Conservation (phyloP, 176 grass and related monocot genomes). For the Puya raimondii region DNA sequence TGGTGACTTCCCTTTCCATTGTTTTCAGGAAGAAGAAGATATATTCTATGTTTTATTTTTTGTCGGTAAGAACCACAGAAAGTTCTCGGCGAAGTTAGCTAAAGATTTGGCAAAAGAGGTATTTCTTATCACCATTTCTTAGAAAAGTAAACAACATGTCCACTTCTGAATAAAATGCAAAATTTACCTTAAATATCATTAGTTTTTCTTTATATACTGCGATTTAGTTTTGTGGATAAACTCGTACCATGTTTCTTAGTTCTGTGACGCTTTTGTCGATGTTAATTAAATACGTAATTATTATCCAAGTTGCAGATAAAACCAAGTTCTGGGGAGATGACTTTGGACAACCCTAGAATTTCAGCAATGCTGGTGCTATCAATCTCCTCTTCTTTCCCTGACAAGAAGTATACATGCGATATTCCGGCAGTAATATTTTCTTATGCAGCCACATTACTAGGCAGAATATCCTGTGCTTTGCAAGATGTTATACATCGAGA, state of each 20-base stretch:
- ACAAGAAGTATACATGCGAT: constrained; percentile 35
- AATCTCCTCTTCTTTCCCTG: constrained; percentile 49
- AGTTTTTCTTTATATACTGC: background rate
- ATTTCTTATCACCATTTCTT: constrained; percentile 2
- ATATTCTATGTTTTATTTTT: constrained; percentile 62
- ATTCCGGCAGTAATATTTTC: constrained; percentile 58
- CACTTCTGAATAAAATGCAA: background rate
- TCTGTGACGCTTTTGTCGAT: no score
- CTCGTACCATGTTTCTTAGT: no score
- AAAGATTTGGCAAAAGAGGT: constrained; percentile 84
- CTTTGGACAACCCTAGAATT: constrained; percentile 54
- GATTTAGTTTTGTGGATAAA: no score
- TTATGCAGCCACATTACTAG: constrained; percentile 56
- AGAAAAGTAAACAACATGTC: background rate
- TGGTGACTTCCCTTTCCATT: background rate
- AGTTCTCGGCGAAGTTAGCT: constrained; percentile 59
- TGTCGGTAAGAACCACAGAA: constrained; percentile 66
- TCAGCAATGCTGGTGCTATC: constrained; percentile 61
- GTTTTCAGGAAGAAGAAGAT: constrained; percentile 71
- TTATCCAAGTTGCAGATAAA: constrained; percentile 37
- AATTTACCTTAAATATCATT: background rate
- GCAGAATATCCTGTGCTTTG: constrained; percentile 51
- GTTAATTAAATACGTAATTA: background rate
- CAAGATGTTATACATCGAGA: constrained; percentile 37
- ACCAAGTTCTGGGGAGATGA: constrained; percentile 47